Base-by-base conservation (phyloP, 2,329 filamentous ascomycete species). In the Berkeleyomyces rouxiae region DNA sequence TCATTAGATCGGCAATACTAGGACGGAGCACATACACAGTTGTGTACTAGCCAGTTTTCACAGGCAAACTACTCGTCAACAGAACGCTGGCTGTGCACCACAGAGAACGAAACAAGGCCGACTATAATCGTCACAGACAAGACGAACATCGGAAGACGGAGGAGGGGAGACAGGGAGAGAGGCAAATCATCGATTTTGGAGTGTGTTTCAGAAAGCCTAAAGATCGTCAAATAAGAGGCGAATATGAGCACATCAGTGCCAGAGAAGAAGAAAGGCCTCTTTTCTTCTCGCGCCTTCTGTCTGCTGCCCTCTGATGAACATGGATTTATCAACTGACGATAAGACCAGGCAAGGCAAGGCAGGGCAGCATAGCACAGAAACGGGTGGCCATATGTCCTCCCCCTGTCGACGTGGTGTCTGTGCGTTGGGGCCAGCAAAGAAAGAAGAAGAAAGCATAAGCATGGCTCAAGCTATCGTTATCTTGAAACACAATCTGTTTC, bases 401-500 rank as follows among this genome's bases (percentile, higher is more conserved):
- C 23, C 47, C 47, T 36, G 7, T 31, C 7, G 5, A 10, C 47
- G 10, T 31, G 33, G 13, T 9, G 51, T 55, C 51, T 55, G 51
- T 55, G 51, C 51, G n/a, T n/a, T n/a, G 43, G 3, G 4, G 43
- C 10, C 10, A 37, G 3, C n/a, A 7, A 53, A 36, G 3, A 53
- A 13, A 55, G 6, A 53, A 53, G 23, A 39, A 55, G 33, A n/a
- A 55, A 55, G 51, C 51, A 55, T 55, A 16, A 55, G 43, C 4
- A 5, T 55, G 36, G 10, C 33, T 37, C 51, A 55, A 55, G 7
- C 51, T 55, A 55, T 55, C 4, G 51, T 13, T 37, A 3, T 55
- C 51, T 55, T 55, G 51, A 55, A 55, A 55, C 51, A 55, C n/a
- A 37, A 13, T 37, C n/a, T 36, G 51, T 55, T 55, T 55, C 51